Conservation (phyloP, 306 rosid genomes). For the Lathyrus aphaca region DNA sequence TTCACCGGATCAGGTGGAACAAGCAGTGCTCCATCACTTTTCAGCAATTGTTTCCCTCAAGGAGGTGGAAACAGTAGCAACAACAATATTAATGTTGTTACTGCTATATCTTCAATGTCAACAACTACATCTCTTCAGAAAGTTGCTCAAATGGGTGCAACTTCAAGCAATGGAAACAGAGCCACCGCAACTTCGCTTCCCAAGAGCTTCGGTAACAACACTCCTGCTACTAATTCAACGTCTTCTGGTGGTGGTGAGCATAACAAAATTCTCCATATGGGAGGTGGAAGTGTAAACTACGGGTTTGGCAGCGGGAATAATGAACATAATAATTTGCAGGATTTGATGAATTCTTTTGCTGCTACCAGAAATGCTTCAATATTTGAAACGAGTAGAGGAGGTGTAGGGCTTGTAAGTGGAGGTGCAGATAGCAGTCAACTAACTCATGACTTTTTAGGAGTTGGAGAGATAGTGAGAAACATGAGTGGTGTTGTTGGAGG, state of each 20-base stretch:
- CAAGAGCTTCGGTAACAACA: constrained; percentile 66
- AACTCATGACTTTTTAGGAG: constrained; percentile 93
- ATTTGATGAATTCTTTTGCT: constrained; percentile 62
- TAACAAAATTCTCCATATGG: not conserved
- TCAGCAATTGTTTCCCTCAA: constrained; percentile 34
- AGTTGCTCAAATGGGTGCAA: constrained; percentile 82
- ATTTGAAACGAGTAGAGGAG: not conserved
- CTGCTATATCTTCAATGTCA: constrained; percentile 58
- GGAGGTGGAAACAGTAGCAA: not conserved
- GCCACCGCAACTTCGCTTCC: constrained; percentile 46
- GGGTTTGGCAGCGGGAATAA: constrained; percentile 45
- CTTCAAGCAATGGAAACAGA: constrained; percentile 49
- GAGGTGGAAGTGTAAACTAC: constrained; percentile 11
- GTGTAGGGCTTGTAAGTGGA: constrained; percentile 36
- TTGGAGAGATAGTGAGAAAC: constrained; percentile 79
- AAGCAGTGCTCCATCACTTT: constrained; percentile 56
- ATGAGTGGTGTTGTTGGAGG: constrained; percentile 60
- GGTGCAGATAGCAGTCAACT: constrained; percentile 60
- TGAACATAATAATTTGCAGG: constrained; percentile 65
- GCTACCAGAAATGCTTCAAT: not conserved
- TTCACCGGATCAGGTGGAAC: constrained; percentile 36
- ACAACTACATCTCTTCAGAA: constrained; percentile 84
- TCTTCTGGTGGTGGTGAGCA: constrained; percentile 30
- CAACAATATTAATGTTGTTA: not conserved
- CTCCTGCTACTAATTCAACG: constrained; percentile 13